Conservation (phyloP, 805 yeast species). For the Candida ficus region DNA sequence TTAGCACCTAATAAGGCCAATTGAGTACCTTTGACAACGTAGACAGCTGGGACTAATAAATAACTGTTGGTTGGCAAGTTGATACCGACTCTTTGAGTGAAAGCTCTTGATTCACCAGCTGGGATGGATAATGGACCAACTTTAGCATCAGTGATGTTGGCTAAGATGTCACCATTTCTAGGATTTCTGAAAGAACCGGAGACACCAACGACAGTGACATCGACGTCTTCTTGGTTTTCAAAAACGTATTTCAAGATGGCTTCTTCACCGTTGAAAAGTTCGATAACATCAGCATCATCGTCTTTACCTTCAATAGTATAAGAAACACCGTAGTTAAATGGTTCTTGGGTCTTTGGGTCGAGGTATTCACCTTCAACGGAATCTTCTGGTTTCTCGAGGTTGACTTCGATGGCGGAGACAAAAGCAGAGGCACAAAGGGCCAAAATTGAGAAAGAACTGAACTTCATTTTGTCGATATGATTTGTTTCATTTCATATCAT, state of each 20-base stretch:
- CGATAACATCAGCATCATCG: slow-evolving; percentile 28
- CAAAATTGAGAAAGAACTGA: slow-evolving; percentile 13
- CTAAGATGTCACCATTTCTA: slow-evolving; percentile 41
- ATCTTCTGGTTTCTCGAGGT: slow-evolving; percentile 14
- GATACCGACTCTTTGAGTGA: slow-evolving; percentile 57
- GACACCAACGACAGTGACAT: slow-evolving; percentile 55
- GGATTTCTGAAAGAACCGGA: slow-evolving; percentile 63
- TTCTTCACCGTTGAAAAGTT: slow-evolving; percentile 47
- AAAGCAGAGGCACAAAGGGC: slow-evolving; percentile 11
- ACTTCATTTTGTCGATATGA: too few relatives aligned
- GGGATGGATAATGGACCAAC: slow-evolving; percentile 55
- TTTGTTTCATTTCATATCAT: too few relatives aligned
- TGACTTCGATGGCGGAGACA: slow-evolving; percentile 14
- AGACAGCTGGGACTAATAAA: slow-evolving; percentile 54
- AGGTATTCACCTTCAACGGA: slow-evolving; percentile 14
- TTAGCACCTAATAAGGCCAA: slow-evolving; percentile 52
- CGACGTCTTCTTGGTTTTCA: slow-evolving; percentile 46
- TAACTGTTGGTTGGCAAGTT: slow-evolving; percentile 54
- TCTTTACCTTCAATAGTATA: slow-evolving; percentile 35
- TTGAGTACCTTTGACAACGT: slow-evolving; percentile 43
- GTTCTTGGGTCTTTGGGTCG: slow-evolving; percentile 26
- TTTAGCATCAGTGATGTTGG: slow-evolving; percentile 61
- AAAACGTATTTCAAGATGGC: slow-evolving; percentile 47
- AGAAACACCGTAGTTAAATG: slow-evolving; percentile 42
- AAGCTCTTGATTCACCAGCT: slow-evolving; percentile 42